phyloP scores from a whole-genome alignment of 2,329 filamentous ascomycete species.

The Diaporthe eres region DNA sequence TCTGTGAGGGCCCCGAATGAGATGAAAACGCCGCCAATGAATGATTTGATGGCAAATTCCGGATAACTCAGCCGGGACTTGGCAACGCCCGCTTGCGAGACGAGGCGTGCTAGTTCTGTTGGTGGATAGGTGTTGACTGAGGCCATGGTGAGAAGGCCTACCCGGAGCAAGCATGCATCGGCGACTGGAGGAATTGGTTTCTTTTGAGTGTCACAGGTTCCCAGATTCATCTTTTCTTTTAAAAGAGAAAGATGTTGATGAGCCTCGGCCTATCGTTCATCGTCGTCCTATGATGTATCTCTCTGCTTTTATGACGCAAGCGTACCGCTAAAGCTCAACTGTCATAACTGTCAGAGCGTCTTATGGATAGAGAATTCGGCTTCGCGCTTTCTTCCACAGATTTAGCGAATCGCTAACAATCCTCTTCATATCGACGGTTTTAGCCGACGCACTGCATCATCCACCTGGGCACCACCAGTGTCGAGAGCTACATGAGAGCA shows the following conservation, averaged over 20 bases:
- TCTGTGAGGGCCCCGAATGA: not conserved
- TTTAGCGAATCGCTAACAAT: not conserved
- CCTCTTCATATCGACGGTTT: too few species aligned
- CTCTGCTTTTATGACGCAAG: not conserved
- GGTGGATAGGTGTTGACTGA: conserved; percentile 9
- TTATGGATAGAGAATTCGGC: too few species aligned
- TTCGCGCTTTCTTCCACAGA: too few species aligned
- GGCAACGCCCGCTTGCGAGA: not conserved
- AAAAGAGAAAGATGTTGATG: not conserved
- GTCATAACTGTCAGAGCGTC: not conserved
- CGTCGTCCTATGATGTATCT: conserved; percentile 2
- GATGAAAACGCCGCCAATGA: conserved; percentile 8
- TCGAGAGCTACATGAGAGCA: not conserved
- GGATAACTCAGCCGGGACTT: not conserved
- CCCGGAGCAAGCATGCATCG: not conserved
- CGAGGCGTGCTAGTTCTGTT: conserved; percentile 3
- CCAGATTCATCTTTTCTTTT: not conserved
- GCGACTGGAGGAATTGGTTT: too few species aligned
- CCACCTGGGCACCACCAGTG: not conserved
- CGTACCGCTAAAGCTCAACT: not conserved
- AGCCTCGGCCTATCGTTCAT: not conserved
- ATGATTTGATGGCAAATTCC: not conserved
- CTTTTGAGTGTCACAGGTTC: not conserved
- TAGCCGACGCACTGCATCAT: not conserved
- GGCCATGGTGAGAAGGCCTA: not conserved